Base-by-base conservation (phyloP, 371 early-diverging fungal genomes). In the Saksenaea vasiformis region DNA sequence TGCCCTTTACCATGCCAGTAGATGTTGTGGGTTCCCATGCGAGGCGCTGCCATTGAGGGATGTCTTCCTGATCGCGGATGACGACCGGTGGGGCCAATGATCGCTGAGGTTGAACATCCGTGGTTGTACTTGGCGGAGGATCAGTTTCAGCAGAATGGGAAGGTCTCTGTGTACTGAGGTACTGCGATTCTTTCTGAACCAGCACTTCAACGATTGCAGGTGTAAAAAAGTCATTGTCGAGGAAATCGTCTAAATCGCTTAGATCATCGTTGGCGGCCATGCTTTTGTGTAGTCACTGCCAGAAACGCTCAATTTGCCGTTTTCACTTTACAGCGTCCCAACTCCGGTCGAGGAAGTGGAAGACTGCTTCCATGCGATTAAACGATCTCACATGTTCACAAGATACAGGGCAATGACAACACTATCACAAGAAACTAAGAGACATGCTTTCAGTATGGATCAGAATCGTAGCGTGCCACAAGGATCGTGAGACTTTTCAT, bases 181-280 rank as follows among this genome's bases (percentile, higher is more conserved):
- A 63, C 9, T 54, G 53, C 4, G 64, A 39, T 63, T 56, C 56
- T 26, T 56, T 41, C 14, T 57, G 43, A 53, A 56, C 64, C 13
- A 63, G 31, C 8, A 47, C 64, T 34, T 63, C 57, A 17, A 63
- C 44, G 13, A 57, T 36, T 17, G 44, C 47, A 31, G 31, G 37
- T 13, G 41, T 43, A 9, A 63, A 35, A 15, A 56, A 57, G 5
- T 56, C 19, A 28, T 63, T 57, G 37, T 63, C 64, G n/a, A 38
- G 41, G n/a, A 56, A 38, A 43, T 62, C 47, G 22, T 43, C 64
- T 47, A 63, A 22, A 47, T 47, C 51, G 10, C 22, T 22, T 22
- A 47, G 22, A 17, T 47, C 22, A 22, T 47, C 51, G 24, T 47
- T 10, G 3, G n/a, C 51, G 22, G 22, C 22, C 51, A 47, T 47